Conservation (phyloP, 176 grass and related monocot genomes). For the sorghum (Sorghum bicolor) region DNA sequence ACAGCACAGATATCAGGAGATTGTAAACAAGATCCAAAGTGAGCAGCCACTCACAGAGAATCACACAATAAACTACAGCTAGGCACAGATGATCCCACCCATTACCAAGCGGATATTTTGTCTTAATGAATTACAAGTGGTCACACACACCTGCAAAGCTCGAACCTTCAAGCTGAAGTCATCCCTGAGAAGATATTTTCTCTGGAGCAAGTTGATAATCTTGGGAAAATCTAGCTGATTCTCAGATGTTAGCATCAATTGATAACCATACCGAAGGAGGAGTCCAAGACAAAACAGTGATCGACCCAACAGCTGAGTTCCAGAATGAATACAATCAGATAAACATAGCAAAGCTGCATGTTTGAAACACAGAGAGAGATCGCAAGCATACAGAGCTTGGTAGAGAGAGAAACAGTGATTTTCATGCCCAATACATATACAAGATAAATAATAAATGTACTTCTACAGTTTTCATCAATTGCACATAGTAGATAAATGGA, state of each 20-base stretch:
- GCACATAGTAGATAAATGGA: constrained; percentile 10
- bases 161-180: constrained; percentile 94
- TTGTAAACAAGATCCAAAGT: neutral
- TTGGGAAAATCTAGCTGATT: constrained; percentile 71
- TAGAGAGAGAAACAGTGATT: constrained; percentile 5
- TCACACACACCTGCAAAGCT: constrained; percentile 72
- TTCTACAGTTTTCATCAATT: constrained; percentile 9
- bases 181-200: constrained; percentile 64
- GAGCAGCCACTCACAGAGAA: neutral
- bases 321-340: constrained; percentile 39
- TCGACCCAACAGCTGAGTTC: constrained; percentile 71
- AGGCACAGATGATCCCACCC: neutral
- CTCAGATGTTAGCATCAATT: constrained; percentile 67
- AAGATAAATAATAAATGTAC: constrained; percentile 9
- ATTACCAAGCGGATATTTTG: constrained; percentile 12
- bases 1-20: neutral
- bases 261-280: constrained; percentile 88
- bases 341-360: constrained; percentile 23
- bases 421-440: constrained; percentile 13
- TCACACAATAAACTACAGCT: neutral
- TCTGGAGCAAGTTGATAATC: constrained; percentile 73
- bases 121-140: constrained; percentile 10
- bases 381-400: constrained; percentile 8
- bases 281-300: constrained; percentile 96
- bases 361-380: neutral